Percentiles rank a stretch among this genome's conserved stretches.
phyloP scores from a whole-genome alignment of 1,284 basidiomycete genomes.

The Ceratobasidium sp. region DNA sequence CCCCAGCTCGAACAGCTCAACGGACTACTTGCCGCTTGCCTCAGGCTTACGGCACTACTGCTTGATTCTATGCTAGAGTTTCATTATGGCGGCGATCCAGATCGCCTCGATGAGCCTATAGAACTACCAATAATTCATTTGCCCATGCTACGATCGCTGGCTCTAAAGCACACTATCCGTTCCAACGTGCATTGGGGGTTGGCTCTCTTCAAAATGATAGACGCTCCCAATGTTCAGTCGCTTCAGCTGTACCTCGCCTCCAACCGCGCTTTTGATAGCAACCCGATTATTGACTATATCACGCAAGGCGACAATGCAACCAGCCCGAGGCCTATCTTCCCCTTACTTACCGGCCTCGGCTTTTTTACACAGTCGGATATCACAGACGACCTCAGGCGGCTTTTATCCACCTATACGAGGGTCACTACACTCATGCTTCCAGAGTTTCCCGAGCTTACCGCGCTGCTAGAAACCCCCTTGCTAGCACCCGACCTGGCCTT shows the following conservation, averaged over 20 bases:
- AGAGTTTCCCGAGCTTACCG: not conserved
- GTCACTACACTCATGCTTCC: not conserved
- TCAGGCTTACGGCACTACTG: not conserved
- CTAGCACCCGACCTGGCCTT: conserved; percentile 1
- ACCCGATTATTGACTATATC: no score
- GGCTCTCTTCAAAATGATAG: conserved; percentile 5
- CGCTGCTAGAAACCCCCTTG: conserved; percentile 7
- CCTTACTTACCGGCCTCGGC: conserved; percentile 1
- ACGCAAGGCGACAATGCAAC: not conserved
- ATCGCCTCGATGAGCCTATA: not conserved
- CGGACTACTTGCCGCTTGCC: not conserved
- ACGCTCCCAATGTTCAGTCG: conserved; percentile 16
- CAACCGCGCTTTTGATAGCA: not conserved
- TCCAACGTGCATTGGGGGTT: not conserved
- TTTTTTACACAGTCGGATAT: not conserved
- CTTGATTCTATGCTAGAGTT: not conserved
- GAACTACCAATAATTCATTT: not conserved
- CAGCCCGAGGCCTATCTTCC: not conserved
- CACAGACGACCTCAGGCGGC: not conserved
- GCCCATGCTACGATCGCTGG: conserved; percentile 1
- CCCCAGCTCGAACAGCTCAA: conserved; percentile 1
- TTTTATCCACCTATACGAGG: not conserved
- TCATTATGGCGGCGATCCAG: no score
- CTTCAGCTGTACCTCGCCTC: not conserved
- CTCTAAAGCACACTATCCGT: not conserved